These are phyloP conservation scores for Quercus dentata DNA, from an alignment of 306 rosid genomes.

Conservation along the genomic window DNA sequence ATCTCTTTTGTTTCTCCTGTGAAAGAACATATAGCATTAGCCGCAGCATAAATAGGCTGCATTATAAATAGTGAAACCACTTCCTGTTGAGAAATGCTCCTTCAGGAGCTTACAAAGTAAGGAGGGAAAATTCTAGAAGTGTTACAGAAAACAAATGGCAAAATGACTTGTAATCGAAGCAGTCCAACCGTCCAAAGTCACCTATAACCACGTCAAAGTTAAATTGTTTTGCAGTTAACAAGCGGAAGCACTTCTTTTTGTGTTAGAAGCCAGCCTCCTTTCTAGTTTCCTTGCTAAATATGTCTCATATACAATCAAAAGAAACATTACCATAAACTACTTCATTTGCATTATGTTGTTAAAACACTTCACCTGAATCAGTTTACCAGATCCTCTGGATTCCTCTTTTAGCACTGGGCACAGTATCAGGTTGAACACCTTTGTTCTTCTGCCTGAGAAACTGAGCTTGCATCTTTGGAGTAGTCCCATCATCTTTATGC, in stretches of 20 bases:
- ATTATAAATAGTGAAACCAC: background rate
- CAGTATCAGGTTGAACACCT: conserved; percentile 1
- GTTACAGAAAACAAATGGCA: background rate
- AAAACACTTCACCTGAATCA: conserved; percentile 65
- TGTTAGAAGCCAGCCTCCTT: background rate
- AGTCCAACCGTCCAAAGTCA: background rate
- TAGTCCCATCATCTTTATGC: conserved; percentile 28
- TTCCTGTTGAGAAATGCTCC: too few species aligned
- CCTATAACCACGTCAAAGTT: background rate
- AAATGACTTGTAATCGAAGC: background rate
- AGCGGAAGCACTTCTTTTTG: background rate
- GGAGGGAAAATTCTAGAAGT: background rate
- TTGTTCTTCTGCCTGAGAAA: too few species aligned
- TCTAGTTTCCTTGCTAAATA: background rate
- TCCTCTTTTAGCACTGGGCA: conserved; percentile 42
- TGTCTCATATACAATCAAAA: conserved; percentile 1
- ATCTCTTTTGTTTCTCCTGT: conserved; percentile 39
- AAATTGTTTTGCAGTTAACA: too few species aligned
- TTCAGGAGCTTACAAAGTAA: too few species aligned
- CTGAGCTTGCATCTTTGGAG: conserved; percentile 20
- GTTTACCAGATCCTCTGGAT: conserved; percentile 68
- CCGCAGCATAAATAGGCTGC: conserved; percentile 8
- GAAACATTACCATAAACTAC: background rate
- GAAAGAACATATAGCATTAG: conserved; percentile 16
- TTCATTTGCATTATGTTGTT: background rate